Evolutionary conservation across 2,329 filamentous ascomycete genomes (phyloP).

Genomic region (Beauveria caledonica): DNA sequence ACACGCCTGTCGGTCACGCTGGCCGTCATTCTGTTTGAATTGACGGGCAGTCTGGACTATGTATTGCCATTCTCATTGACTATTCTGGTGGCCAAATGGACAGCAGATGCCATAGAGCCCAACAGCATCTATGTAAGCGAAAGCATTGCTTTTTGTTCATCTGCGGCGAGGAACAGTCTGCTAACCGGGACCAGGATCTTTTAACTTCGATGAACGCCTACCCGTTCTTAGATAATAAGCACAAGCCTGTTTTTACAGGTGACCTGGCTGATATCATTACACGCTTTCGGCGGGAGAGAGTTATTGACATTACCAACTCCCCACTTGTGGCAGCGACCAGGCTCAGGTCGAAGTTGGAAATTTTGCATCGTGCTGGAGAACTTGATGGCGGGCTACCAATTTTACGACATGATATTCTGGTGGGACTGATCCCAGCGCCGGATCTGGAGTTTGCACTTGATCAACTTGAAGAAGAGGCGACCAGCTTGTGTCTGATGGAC

Average conservation of each 20-base stretch:
- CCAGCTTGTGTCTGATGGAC: slow-evolving; percentile 74
- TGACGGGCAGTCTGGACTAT: slow-evolving; percentile 91
- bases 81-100: slow-evolving; percentile 96
- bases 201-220: slow-evolving; percentile 96
- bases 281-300: slow-evolving; percentile 61
- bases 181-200: slow-evolving; percentile 53
- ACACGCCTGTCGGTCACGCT: slow-evolving; percentile 88
- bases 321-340: slow-evolving; percentile 69
- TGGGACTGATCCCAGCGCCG: slow-evolving; percentile 86
- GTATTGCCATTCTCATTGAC: slow-evolving; percentile 90
- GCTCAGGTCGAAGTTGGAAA: slow-evolving; percentile 72
- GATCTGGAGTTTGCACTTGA: slow-evolving; percentile 92
- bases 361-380: slow-evolving; percentile 77
- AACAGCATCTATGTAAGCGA: slow-evolving; percentile 75
- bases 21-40: slow-evolving; percentile 89
- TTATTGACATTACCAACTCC: slow-evolving; percentile 83
- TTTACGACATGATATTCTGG: slow-evolving; percentile 66
- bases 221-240: slow-evolving; percentile 93
- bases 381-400: slow-evolving; percentile 89
- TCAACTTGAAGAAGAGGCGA: slow-evolving; percentile 66
- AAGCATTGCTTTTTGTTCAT: not conserved
- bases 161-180: not conserved
- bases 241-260: slow-evolving; percentile 82
- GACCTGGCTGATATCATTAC: slow-evolving; percentile 82
- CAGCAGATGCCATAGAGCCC: slow-evolving; percentile 88